phyloP scores from a whole-genome alignment of 495 filamentous ascomycete species.

The Tetracladium marchalianum region DNA sequence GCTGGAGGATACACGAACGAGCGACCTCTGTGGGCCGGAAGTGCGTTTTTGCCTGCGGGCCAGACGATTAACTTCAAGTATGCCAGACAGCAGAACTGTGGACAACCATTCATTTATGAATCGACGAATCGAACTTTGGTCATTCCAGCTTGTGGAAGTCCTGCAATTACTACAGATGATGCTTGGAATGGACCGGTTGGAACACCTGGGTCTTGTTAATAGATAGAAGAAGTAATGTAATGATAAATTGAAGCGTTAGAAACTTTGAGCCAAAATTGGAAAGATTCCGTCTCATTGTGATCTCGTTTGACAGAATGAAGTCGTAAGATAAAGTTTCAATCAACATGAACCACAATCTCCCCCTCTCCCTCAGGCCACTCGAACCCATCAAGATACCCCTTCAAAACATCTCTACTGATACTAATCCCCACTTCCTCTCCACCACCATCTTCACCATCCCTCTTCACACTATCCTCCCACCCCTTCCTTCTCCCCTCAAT shows the following conservation, averaged over 20 bases:
- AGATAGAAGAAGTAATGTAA: not conserved
- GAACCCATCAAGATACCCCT: not conserved
- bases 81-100: constrained; percentile 30
- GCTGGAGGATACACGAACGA: constrained; percentile 17
- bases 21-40: constrained; percentile 26
- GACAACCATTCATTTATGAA: constrained; percentile 29
- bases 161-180: constrained; percentile 23
- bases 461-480: not conserved
- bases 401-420: not conserved
- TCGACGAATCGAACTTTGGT: constrained; percentile 23
- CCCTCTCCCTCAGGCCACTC: constrained; percentile 1
- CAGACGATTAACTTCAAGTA: constrained; percentile 26
- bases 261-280: too few relatives aligned
- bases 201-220: constrained; percentile 11
- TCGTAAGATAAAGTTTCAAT: too few relatives aligned
- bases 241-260: too few relatives aligned
- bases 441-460: not conserved
- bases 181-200: constrained; percentile 25
- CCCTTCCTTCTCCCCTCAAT: not conserved
- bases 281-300: too few relatives aligned
- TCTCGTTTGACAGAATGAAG: too few relatives aligned
- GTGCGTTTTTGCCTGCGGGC: constrained; percentile 20
- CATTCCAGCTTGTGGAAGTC: constrained; percentile 24
- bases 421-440: not conserved
- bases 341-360: not conserved